phyloP scores from a whole-genome alignment of 2,329 filamentous ascomycete species.

The Scleromitrula shiraiana region DNA sequence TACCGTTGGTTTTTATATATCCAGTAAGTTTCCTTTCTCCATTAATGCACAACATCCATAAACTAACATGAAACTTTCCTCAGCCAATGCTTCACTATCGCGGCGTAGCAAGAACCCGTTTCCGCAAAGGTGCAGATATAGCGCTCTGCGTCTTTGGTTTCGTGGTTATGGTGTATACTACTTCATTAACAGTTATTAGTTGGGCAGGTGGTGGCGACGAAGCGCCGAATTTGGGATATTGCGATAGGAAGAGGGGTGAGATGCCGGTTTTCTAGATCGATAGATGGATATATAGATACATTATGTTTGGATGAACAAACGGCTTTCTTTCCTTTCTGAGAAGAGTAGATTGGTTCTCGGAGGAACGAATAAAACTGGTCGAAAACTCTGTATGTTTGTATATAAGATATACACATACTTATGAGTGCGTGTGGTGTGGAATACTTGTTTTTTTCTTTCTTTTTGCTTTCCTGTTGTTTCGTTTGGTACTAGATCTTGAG shows the following conservation, averaged over 20 bases:
- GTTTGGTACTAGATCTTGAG: too few species aligned
- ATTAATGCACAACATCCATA: background rate
- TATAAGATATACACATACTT: background rate
- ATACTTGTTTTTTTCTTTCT: background rate
- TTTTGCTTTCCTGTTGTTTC: too few species aligned
- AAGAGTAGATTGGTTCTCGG: too few species aligned
- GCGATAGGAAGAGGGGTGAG: slow-evolving; percentile 36
- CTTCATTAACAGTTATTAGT: slow-evolving; percentile 73
- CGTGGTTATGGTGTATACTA: slow-evolving; percentile 87
- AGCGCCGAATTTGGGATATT: slow-evolving; percentile 51
- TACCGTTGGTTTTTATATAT: slow-evolving; percentile 95
- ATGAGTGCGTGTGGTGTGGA: too few species aligned
- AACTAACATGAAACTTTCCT: slow-evolving; percentile 10
- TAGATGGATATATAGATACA: too few species aligned
- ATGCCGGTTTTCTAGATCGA: background rate
- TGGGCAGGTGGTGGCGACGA: slow-evolving; percentile 60
- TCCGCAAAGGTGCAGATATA: slow-evolving; percentile 66
- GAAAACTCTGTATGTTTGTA: slow-evolving; percentile 1
- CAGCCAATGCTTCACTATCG: slow-evolving; percentile 86
- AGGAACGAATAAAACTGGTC: too few species aligned
- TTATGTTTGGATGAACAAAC: too few species aligned
- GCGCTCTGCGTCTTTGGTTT: slow-evolving; percentile 73
- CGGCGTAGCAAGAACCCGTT: slow-evolving; percentile 61
- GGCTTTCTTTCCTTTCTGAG: too few species aligned
- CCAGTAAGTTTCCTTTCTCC: slow-evolving; percentile 56